Conservation (phyloP, 306 rosid species). For the Lathyrus aphaca region DNA sequence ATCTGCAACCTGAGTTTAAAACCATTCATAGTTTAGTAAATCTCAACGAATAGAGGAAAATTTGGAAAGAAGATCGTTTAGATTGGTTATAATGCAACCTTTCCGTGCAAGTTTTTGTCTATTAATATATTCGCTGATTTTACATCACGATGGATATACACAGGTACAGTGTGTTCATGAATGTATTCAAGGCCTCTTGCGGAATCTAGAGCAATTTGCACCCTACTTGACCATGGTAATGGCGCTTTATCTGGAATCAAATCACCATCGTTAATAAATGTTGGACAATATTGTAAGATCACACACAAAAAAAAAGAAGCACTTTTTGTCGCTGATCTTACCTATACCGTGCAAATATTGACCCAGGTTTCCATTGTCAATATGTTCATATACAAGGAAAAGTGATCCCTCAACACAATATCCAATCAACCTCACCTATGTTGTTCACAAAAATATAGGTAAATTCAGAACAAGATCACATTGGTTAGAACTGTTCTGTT, state of each 20-base stretch:
- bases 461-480: neutral
- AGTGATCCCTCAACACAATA: conserved; percentile 84
- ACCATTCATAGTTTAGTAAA: neutral
- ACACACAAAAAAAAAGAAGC: conserved; percentile 11
- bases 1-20: conserved; percentile 73
- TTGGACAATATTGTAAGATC: neutral
- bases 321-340: conserved; percentile 39
- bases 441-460: conserved; percentile 19
- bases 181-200: conserved; percentile 92
- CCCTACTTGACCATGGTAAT: conserved; percentile 70
- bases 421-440: conserved; percentile 90
- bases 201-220: conserved; percentile 88
- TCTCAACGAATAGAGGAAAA: neutral
- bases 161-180: conserved; percentile 95
- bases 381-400: conserved; percentile 76
- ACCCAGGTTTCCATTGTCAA: conserved; percentile 59
- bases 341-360: conserved; percentile 80
- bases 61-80: conserved; percentile 5
- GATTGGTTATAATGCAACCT: conserved; percentile 49
- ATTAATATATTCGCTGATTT: conserved; percentile 87
- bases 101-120: conserved; percentile 71
- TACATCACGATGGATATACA: conserved; percentile 87
- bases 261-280: conserved; percentile 11
- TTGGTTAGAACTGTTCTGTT: neutral
- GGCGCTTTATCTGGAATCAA: conserved; percentile 61